Percentiles rank a stretch among this genome's conserved stretches.
phyloP scores from a whole-genome alignment of 176 grass and related monocot species.

The Otatea glauca region DNA sequence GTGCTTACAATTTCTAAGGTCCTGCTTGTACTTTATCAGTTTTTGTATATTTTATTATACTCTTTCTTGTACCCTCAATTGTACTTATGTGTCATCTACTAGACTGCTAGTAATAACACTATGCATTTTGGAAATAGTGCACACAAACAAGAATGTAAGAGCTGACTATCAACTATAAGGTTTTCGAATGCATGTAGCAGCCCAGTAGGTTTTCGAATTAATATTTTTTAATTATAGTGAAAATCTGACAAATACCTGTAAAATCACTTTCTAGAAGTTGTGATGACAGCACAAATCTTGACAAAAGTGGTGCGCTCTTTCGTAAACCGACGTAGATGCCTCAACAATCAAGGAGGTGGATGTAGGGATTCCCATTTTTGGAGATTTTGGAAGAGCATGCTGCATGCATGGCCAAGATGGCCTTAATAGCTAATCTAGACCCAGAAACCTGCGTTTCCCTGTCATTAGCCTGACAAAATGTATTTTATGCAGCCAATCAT shows the following conservation, averaged over 20 bases:
- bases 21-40: not conserved
- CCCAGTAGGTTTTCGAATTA: not conserved
- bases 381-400: conserved; percentile 52
- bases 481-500: conserved; percentile 54
- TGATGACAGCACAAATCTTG: conserved; percentile 10
- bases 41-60: not conserved
- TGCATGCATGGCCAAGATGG: conserved; percentile 49
- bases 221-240: not conserved
- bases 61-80: not conserved
- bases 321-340: not conserved
- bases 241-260: not conserved
- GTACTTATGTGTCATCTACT: not conserved
- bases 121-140: not conserved
- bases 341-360: conserved; percentile 7
- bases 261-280: conserved; percentile 1
- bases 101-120: not conserved
- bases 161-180: not conserved
- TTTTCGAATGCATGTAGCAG: not conserved
- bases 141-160: not conserved
- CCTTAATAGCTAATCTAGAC: conserved; percentile 60
- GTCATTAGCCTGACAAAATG: conserved; percentile 21
- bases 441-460: conserved; percentile 45
- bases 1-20: not conserved
- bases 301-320: conserved; percentile 19
- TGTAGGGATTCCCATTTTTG: conserved; percentile 46